These are phyloP conservation scores for Austroboletus festivus DNA, from an alignment of 768 basidiomycete genomes.

Conservation along the genomic window DNA sequence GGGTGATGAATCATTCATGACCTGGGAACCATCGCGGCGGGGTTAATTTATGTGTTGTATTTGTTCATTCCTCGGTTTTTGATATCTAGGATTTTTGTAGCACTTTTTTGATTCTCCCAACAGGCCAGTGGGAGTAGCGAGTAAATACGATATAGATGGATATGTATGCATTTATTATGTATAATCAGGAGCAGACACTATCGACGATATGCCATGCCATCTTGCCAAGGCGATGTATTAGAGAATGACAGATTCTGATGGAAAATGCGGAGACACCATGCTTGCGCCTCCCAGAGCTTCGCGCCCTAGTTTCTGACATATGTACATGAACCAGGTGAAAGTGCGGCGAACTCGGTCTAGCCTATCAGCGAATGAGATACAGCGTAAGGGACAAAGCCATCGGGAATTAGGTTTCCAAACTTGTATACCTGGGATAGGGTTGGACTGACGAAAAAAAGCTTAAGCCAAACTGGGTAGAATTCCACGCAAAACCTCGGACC, in stretches of 20 bases:
- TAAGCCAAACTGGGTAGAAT: background rate
- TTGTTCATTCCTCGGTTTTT: background rate
- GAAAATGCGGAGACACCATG: no score
- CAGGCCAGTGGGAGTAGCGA: background rate
- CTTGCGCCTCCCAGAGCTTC: no score
- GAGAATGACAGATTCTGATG: no score
- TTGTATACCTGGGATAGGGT: background rate
- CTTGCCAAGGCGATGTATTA: no score
- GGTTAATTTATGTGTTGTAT: slow-evolving; percentile 15
- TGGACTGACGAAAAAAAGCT: background rate
- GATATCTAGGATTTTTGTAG: no score
- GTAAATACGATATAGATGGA: background rate
- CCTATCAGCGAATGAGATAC: no score
- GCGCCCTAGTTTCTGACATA: no score
- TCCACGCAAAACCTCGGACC: no score
- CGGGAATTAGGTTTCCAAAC: background rate
- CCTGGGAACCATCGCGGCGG: slow-evolving; percentile 52
- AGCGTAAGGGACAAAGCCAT: background rate
- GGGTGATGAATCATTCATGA: slow-evolving; percentile 57
- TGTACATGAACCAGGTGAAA: background rate
- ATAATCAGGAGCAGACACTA: no score
- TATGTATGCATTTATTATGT: background rate
- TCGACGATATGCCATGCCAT: no score
- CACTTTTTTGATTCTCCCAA: background rate
- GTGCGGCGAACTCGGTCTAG: no score